A percentile compares a stretch with the other conserved stretches of the same genome.
Evolutionary conservation across 1,284 basidiomycete genomes (phyloP).

Genomic region (Schizophyllum amplum): DNA sequence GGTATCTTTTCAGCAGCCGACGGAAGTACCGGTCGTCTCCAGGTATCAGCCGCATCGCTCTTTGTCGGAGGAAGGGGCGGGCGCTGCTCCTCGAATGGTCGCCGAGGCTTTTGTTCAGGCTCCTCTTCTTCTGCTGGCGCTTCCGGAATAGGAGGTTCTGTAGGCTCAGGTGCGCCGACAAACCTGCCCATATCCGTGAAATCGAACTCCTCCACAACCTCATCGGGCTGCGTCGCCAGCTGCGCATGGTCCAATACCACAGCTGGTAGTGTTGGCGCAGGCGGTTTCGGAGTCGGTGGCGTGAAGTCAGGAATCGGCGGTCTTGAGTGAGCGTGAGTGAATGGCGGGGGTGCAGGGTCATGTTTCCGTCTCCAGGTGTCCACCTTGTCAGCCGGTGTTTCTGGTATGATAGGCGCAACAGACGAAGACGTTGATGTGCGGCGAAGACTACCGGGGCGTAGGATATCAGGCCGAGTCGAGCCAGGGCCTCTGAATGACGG

Average conservation of each 20-base stretch:
- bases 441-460: no score
- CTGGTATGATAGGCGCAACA: no score
- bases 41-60: conserved; percentile 8
- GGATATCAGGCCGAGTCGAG: no score
- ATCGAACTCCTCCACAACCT: conserved; percentile 56
- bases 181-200: conserved; percentile 70
- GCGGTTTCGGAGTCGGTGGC: conserved; percentile 9
- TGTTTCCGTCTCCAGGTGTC: no score
- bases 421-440: no score
- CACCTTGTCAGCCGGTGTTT: no score
- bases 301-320: conserved; percentile 5
- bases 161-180: conserved; percentile 28
- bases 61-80: conserved; percentile 4
- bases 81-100: background rate
- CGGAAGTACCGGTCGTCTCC: background rate
- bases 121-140: no score
- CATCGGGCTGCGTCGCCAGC: conserved; percentile 38
- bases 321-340: background rate
- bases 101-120: conserved; percentile 7
- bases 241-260: conserved; percentile 31
- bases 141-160: no score
- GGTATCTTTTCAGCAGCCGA: background rate
- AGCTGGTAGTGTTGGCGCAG: conserved; percentile 25
- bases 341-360: background rate
- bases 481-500: background rate